These are phyloP conservation scores for Hypoxylon sp. DNA, from an alignment of 2,329 filamentous ascomycete species.

Conservation along the genomic window DNA sequence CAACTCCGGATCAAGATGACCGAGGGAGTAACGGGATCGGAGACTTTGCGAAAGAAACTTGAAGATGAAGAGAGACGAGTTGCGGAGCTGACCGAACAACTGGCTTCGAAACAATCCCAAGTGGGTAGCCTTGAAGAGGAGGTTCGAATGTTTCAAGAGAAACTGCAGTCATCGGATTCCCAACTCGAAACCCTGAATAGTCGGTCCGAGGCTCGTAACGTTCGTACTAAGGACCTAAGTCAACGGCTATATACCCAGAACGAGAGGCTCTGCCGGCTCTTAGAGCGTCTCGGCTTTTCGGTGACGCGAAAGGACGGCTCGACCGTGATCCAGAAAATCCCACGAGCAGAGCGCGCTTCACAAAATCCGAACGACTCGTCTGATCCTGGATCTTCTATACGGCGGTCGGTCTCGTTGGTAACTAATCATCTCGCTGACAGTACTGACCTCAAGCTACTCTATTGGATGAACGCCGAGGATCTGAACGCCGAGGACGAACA, in stretches of 20 bases:
- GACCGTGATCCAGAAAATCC: conserved; percentile 80
- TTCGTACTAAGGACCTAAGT: conserved; percentile 83
- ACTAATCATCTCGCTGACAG: conserved; percentile 69
- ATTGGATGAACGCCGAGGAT: conserved; percentile 82
- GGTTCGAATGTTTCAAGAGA: conserved; percentile 74
- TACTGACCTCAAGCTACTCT: conserved; percentile 77
- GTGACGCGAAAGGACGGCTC: conserved; percentile 78
- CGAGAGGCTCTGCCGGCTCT: conserved; percentile 81
- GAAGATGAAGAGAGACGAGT: conserved; percentile 81
- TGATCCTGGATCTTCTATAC: conserved; percentile 65
- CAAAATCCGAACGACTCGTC: conserved; percentile 70
- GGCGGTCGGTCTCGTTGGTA: conserved; percentile 64
- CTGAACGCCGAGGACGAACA: conserved; percentile 75
- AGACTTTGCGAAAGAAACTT: conserved; percentile 78
- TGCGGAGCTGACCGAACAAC: conserved; percentile 73
- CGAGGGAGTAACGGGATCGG: conserved; percentile 86
- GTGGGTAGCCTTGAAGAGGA: conserved; percentile 82
- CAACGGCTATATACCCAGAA: conserved; percentile 86
- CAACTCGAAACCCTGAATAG: conserved; percentile 63
- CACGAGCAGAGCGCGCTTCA: conserved; percentile 68
- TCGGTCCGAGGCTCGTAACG: conserved; percentile 76
- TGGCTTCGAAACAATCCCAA: conserved; percentile 81
- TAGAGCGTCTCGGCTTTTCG: conserved; percentile 88
- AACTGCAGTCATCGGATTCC: conserved; percentile 65
- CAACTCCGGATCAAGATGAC: conserved; percentile 77